phyloP scores from a whole-genome alignment of 2,329 filamentous ascomycete genomes.

The Ophiosphaerella narmari region DNA sequence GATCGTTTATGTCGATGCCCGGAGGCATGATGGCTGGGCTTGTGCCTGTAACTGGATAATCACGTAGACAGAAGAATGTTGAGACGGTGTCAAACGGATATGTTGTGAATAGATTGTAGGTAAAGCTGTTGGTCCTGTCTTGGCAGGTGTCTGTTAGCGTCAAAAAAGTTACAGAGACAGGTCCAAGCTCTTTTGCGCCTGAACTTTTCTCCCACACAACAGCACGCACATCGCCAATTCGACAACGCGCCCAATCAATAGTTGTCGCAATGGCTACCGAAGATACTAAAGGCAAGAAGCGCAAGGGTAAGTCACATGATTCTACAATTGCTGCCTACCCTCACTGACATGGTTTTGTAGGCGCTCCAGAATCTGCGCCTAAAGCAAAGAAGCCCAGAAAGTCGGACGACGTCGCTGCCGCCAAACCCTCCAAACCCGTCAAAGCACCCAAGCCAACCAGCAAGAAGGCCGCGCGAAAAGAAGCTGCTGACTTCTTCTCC shows the following conservation, averaged over 20 bases:
- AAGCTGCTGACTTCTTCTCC: slow-evolving; percentile 42
- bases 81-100: not conserved
- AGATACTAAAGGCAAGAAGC: slow-evolving; percentile 59
- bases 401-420: slow-evolving; percentile 32
- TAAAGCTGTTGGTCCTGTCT: slow-evolving; percentile 1
- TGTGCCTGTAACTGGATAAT: not conserved
- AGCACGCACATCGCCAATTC: slow-evolving; percentile 5
- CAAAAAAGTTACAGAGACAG: slow-evolving; percentile 33
- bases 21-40: slow-evolving; percentile 23
- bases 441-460: slow-evolving; percentile 24
- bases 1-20: slow-evolving; percentile 34
- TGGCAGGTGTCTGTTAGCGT: slow-evolving; percentile 30
- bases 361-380: slow-evolving; percentile 39
- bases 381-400: slow-evolving; percentile 48
- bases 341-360: slow-evolving; percentile 25
- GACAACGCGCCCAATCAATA: slow-evolving; percentile 14
- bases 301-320: slow-evolving; percentile 52
- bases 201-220: slow-evolving; percentile 37
- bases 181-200: slow-evolving; percentile 30
- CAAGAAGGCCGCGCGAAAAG: slow-evolving; percentile 40
- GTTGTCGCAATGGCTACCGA: slow-evolving; percentile 57
- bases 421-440: slow-evolving; percentile 16
- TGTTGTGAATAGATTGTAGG: not conserved
- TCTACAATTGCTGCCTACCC: slow-evolving; percentile 6
- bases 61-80: not conserved